Evolutionary conservation across 1,284 basidiomycete genomes (phyloP).

Genomic region (Trichosporon coremiiforme): DNA sequence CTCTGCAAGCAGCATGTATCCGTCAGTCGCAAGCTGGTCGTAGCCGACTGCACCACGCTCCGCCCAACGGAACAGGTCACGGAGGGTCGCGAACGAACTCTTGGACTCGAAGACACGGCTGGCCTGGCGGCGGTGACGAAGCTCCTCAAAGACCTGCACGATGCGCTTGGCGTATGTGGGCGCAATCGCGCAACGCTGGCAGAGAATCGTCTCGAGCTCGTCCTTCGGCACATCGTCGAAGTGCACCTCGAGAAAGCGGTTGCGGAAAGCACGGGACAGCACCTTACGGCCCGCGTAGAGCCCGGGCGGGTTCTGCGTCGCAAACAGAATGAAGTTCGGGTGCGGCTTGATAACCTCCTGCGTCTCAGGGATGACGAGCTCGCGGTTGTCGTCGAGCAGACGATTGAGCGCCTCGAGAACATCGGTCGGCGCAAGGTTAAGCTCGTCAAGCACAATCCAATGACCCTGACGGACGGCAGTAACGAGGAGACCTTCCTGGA

Average conservation of each 20-base stretch:
- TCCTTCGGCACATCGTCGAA: slow-evolving; percentile 95
- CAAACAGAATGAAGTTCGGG: slow-evolving; percentile 96
- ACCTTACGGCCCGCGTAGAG: slow-evolving; percentile 97
- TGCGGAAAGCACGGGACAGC: slow-evolving; percentile 92
- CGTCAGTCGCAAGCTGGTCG: slow-evolving; percentile 91
- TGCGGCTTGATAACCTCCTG: slow-evolving; percentile 93
- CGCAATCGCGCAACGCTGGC: slow-evolving; percentile 83
- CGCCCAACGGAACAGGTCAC: slow-evolving; percentile 98
- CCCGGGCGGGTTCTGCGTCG: slow-evolving; percentile 97
- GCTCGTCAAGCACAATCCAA: slow-evolving; percentile 98
- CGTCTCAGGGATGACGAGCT: slow-evolving; percentile 93
- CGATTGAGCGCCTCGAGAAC: slow-evolving; percentile 97
- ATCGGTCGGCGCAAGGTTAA: slow-evolving; percentile 97
- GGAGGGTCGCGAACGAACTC: slow-evolving; percentile 92
- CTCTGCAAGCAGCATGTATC: slow-evolving; percentile 97
- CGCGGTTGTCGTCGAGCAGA: slow-evolving; percentile 94
- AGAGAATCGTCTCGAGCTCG: slow-evolving; percentile 91
- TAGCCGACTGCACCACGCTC: slow-evolving; percentile 83
- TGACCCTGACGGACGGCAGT: slow-evolving; percentile 88
- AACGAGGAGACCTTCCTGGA: slow-evolving; percentile 91
- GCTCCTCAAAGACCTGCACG: slow-evolving; percentile 87
- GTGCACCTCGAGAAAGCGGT: slow-evolving; percentile 98
- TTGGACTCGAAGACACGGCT: slow-evolving; percentile 96
- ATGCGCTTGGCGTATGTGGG: slow-evolving; percentile 90
- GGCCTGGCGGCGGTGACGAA: slow-evolving; percentile 87